phyloP scores from a whole-genome alignment of 2,329 filamentous ascomycete genomes.

The Colletotrichum limetticola region DNA sequence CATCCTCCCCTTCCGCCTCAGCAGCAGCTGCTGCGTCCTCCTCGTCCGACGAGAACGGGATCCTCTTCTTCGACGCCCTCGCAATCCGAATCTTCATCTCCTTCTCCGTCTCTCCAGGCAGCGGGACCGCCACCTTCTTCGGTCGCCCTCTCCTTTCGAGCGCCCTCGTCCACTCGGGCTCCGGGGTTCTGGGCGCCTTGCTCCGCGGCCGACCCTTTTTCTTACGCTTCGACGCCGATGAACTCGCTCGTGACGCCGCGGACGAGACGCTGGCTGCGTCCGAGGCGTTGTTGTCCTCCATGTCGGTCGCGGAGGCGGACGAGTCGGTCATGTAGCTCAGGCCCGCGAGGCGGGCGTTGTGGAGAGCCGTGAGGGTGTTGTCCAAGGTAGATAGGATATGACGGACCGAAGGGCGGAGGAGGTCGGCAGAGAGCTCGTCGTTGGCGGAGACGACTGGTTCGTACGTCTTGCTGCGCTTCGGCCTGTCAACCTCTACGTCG shows the following conservation, averaged over 20 bases:
- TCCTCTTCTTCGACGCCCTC: conserved; percentile 43
- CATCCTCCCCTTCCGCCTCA: conserved; percentile 28
- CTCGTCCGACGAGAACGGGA: conserved; percentile 36
- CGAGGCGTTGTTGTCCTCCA: conserved; percentile 10
- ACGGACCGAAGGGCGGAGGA: conserved; percentile 76
- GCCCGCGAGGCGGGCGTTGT: conserved; percentile 71
- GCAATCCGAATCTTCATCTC: conserved; percentile 61
- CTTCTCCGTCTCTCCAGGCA: conserved; percentile 56
- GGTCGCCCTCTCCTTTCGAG: conserved; percentile 50
- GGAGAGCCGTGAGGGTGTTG: conserved; percentile 74
- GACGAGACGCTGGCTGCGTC: conserved; percentile 19
- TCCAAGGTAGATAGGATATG: conserved; percentile 79
- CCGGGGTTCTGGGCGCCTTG: conserved; percentile 30
- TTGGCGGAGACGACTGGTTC: conserved; percentile 72
- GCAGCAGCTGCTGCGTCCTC: background rate
- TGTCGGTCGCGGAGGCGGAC: conserved; percentile 46
- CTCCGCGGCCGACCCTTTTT: conserved; percentile 7
- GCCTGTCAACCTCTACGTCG: background rate
- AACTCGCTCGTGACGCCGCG: conserved; percentile 15
- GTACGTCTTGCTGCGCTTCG: conserved; percentile 41
- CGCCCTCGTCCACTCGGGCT: background rate
- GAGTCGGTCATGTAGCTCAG: conserved; percentile 52
- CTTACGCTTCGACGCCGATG: background rate
- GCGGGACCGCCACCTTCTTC: conserved; percentile 50
- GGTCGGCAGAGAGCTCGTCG: conserved; percentile 72